These are phyloP conservation scores for Batrachochytrium dendrobatidis DNA, from an alignment of 371 early-diverging fungal genomes.

Conservation along the genomic window DNA sequence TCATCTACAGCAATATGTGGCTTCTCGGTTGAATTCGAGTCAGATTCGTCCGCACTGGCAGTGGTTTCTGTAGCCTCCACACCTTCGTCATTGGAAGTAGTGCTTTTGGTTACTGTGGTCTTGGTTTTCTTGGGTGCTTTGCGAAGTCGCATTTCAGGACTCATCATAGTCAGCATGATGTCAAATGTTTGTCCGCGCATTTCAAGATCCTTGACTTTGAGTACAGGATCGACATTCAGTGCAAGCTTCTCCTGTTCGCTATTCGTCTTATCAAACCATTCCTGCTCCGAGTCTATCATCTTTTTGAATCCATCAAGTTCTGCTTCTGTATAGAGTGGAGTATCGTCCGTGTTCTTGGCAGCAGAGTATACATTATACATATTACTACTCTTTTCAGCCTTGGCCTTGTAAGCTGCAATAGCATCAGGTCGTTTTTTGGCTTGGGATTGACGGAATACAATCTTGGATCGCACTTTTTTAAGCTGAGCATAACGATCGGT, in stretches of 20 bases:
- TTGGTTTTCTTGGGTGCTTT: too few species aligned
- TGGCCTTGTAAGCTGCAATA: constrained; percentile 27
- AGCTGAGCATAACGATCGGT: constrained; percentile 35
- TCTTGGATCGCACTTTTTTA: constrained; percentile 45
- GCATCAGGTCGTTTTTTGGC: constrained; percentile 54
- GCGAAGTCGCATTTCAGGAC: neutral
- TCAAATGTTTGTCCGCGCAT: neutral
- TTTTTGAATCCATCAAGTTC: constrained; percentile 44
- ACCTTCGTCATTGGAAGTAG: too few species aligned
- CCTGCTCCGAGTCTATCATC: constrained; percentile 38
- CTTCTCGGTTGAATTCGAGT: too few species aligned
- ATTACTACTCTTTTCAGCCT: neutral
- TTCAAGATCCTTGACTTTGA: constrained; percentile 27
- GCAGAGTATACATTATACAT: constrained; percentile 18
- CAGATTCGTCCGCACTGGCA: too few species aligned
- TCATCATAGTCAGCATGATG: neutral
- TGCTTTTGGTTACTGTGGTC: too few species aligned
- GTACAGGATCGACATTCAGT: constrained; percentile 55
- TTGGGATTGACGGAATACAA: constrained; percentile 58
- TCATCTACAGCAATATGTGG: too few species aligned
- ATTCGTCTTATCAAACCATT: constrained; percentile 58
- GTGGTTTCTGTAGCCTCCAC: too few species aligned
- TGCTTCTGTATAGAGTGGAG: constrained; percentile 50
- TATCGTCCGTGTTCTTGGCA: constrained; percentile 33
- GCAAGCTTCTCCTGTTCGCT: constrained; percentile 54